Conservation (phyloP, 2,329 filamentous ascomycete species). For the Botrytis byssoidea region DNA sequence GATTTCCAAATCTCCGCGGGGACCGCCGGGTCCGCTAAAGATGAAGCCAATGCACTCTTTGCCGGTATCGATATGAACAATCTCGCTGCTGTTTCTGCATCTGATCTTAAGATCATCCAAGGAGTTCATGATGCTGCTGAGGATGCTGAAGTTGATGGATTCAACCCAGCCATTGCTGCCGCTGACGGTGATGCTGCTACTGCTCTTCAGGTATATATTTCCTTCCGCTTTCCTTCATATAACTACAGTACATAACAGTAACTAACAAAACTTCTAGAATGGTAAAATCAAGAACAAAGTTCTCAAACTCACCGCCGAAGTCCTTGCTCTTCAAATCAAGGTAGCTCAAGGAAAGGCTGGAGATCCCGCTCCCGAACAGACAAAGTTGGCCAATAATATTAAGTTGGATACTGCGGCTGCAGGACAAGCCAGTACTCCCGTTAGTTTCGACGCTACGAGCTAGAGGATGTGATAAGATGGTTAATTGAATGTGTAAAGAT, state of each 20-base stretch:
- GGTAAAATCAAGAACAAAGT: slow-evolving; percentile 63
- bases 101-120: slow-evolving; percentile 50
- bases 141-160: slow-evolving; percentile 52
- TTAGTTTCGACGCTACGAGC: slow-evolving; percentile 41
- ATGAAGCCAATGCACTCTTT: slow-evolving; percentile 46
- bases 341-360: slow-evolving; percentile 50
- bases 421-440: slow-evolving; percentile 46
- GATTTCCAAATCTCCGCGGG: slow-evolving; percentile 49
- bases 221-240: neutral
- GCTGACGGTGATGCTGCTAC: slow-evolving; percentile 47
- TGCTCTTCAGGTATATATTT: slow-evolving; percentile 46
- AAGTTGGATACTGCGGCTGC: slow-evolving; percentile 47
- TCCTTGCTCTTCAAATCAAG: slow-evolving; percentile 51
- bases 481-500: neutral
- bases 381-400: slow-evolving; percentile 55
- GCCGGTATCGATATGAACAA: slow-evolving; percentile 44
- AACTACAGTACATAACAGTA: neutral
- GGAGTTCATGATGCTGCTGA: slow-evolving; percentile 54
- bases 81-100: slow-evolving; percentile 44
- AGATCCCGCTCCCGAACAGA: slow-evolving; percentile 48
- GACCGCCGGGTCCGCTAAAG: slow-evolving; percentile 46
- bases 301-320: slow-evolving; percentile 53
- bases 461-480: slow-evolving; percentile 1
- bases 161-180: slow-evolving; percentile 53
- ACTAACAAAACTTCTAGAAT: slow-evolving; percentile 37